Evolutionary conservation across 192 early-diverging fungal species (phyloP).

Genomic region (Linnemannia elongata): DNA sequence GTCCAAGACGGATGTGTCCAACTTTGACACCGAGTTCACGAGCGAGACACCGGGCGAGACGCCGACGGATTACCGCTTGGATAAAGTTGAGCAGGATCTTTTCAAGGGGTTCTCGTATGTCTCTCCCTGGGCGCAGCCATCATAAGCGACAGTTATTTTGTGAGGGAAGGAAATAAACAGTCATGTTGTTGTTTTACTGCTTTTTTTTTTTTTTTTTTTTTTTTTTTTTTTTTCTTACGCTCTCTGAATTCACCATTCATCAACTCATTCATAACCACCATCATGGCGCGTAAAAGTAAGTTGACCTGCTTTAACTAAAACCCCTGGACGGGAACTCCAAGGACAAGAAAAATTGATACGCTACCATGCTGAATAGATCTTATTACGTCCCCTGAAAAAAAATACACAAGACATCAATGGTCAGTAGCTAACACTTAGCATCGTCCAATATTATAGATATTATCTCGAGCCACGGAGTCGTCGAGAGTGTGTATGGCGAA

Average conservation of each 20-base stretch:
- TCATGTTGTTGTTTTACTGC: neutral
- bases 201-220: neutral
- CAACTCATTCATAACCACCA: neutral
- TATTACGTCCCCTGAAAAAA: too few relatives aligned
- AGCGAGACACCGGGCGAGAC: constrained; percentile 61
- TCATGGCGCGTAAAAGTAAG: constrained; percentile 7
- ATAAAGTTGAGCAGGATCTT: constrained; percentile 46
- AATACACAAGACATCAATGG: too few relatives aligned
- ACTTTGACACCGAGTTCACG: constrained; percentile 72
- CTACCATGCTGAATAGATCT: neutral
- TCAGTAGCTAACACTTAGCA: neutral
- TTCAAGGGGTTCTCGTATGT: constrained; percentile 57
- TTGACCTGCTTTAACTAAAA: neutral
- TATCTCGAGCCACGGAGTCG: neutral
- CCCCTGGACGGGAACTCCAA: too few relatives aligned
- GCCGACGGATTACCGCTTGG: constrained; percentile 47
- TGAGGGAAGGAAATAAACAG: neutral
- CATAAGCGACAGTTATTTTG: neutral
- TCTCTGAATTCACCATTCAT: neutral
- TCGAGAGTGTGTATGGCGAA: constrained; percentile 5
- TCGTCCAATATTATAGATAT: neutral
- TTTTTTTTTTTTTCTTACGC: too few relatives aligned
- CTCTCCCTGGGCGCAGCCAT: constrained; percentile 37
- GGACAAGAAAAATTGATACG: too few relatives aligned
- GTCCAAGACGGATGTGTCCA: constrained; percentile 67